Evolutionary conservation across 257 asterid species (phyloP).

Genomic region (Lithospermum erythrorhizon): DNA sequence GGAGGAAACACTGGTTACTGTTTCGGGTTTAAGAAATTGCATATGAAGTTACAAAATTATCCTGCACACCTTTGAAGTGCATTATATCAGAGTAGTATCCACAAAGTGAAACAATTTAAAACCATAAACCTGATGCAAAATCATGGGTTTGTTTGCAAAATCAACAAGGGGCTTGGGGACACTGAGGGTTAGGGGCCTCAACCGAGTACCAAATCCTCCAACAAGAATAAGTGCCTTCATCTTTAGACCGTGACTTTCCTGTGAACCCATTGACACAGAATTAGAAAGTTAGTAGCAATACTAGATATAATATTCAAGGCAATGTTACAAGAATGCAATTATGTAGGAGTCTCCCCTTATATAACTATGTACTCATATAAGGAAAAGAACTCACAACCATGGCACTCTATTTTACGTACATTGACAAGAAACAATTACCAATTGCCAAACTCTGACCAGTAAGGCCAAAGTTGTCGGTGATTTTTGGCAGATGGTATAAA

Average conservation of each 20-base stretch:
- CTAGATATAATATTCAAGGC: background rate
- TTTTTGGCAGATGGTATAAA: no score
- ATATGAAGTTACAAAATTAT: no score
- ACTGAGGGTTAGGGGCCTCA: conserved; percentile 66
- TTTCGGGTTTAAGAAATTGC: no score
- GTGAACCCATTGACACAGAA: background rate
- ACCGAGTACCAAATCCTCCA: conserved; percentile 69
- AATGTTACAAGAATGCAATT: conserved; percentile 7
- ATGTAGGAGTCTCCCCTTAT: conserved; percentile 9
- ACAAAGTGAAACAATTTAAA: background rate
- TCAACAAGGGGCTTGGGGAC: conserved; percentile 75
- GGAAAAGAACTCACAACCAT: background rate
- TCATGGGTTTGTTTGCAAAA: conserved; percentile 77
- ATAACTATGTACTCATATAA: no score
- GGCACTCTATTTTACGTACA: background rate
- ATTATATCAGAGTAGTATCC: background rate
- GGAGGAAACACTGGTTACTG: no score
- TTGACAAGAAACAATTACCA: no score
- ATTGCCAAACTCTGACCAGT: background rate
- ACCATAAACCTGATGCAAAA: conserved; percentile 55
- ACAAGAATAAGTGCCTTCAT: conserved; percentile 80
- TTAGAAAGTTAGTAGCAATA: no score
- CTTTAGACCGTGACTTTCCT: conserved; percentile 10
- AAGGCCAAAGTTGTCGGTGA: no score
- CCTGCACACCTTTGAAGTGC: no score